A percentile compares a stretch with the other conserved stretches of the same genome.
phyloP scores from a whole-genome alignment of 2,329 filamentous ascomycete species.

The Fusarium tricinctum region DNA sequence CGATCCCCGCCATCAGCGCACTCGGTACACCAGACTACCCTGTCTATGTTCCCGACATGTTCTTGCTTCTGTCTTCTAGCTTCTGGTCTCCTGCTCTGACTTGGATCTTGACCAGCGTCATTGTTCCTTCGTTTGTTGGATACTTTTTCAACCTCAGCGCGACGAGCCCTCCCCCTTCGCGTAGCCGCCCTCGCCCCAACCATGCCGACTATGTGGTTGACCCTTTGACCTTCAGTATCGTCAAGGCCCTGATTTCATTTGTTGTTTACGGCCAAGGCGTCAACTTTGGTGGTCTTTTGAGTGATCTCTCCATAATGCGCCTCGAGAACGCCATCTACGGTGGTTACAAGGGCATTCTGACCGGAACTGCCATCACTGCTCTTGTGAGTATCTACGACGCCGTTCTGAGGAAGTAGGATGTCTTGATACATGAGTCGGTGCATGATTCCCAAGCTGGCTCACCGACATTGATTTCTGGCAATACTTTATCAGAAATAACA shows the following conservation, averaged over 20 bases:
- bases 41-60: conserved; percentile 83
- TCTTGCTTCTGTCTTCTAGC: conserved; percentile 77
- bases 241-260: conserved; percentile 85
- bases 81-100: conserved; percentile 89
- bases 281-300: conserved; percentile 73
- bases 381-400: conserved; percentile 83
- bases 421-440: not conserved
- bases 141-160: conserved; percentile 92
- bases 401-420: conserved; percentile 74
- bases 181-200: conserved; percentile 59
- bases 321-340: conserved; percentile 78
- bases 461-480: not conserved
- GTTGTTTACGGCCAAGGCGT: conserved; percentile 81
- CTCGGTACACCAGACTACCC: conserved; percentile 70
- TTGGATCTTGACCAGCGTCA: conserved; percentile 80
- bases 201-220: conserved; percentile 75
- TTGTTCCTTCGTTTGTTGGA: conserved; percentile 78
- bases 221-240: conserved; percentile 90
- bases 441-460: not conserved
- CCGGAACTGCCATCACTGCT: conserved; percentile 76
- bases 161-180: conserved; percentile 58
- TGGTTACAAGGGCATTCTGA: conserved; percentile 77
- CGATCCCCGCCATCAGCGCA: conserved; percentile 72
- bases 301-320: conserved; percentile 69
- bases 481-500: conserved; percentile 5